Percentiles rank a stretch among this genome's conserved stretches.
These are phyloP conservation scores for Aleurites moluccanus DNA, from an alignment of 441 rosid genomes.

Conservation along the genomic window DNA sequence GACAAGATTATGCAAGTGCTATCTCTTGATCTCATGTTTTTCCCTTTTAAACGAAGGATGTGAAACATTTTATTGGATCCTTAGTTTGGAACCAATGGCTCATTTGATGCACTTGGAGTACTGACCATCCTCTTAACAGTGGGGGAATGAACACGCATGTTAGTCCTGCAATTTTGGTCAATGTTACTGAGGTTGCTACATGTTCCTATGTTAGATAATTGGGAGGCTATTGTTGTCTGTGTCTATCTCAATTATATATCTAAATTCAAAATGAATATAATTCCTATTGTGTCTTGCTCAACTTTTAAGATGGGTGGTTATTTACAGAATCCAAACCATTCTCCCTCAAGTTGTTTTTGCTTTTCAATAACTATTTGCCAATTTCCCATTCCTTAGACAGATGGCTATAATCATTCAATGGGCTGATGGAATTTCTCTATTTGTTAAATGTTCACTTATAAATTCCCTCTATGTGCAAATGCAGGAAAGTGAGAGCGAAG, in stretches of 20 bases:
- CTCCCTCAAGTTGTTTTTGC: too few species aligned
- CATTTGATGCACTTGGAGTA: neutral
- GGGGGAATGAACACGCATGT: neutral
- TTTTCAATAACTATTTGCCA: too few species aligned
- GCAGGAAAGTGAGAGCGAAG: constrained; percentile 86
- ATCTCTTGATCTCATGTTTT: neutral
- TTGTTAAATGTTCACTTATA: neutral
- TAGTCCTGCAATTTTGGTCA: neutral
- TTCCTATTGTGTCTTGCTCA: neutral
- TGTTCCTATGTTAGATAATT: too few species aligned
- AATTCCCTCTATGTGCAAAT: constrained; percentile 12
- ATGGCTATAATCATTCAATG: neutral
- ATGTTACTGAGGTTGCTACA: too few species aligned
- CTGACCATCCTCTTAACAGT: neutral
- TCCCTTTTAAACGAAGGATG: neutral
- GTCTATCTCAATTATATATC: too few species aligned
- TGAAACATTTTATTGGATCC: neutral
- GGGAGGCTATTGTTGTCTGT: too few species aligned
- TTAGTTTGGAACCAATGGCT: neutral
- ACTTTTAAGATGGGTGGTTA: neutral
- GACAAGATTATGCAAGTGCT: too few species aligned
- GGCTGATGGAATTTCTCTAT: neutral
- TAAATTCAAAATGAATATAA: neutral
- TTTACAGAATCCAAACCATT: neutral
- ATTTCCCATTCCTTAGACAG: too few species aligned